Evolutionary conservation across 495 filamentous ascomycete genomes (phyloP), one percentile per base, ranked within the genome.

Genomic region (Chaetomium fimeti): DNA sequence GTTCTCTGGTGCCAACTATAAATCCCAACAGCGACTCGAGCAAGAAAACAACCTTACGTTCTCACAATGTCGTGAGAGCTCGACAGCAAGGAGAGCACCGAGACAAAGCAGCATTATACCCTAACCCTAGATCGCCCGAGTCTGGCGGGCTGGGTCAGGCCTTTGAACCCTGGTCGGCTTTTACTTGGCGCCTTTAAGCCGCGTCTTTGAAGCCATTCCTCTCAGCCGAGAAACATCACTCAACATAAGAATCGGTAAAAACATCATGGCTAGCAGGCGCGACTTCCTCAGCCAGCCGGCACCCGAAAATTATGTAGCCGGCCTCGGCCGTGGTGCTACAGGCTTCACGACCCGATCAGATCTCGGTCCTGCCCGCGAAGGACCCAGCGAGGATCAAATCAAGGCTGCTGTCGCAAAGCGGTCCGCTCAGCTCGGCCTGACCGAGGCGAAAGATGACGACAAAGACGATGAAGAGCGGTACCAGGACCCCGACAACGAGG

Each of bases 331-430:
- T 83, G 94, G 94, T 75, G 94, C 94, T 5, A 99, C 95, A 0
- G 94, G 95, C 38, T 99, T 99, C 77, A 98, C 94, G 6, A 99
- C 94, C 15, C 88, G 95, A 38, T 97, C 93, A 49, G 94, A 99
- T 84, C 82, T 99, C 38, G 94, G 94, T 49, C 95, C 95, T 43
- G 95, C 95, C 58, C 87, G 94, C 66, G 94, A 98, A 83, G 94
- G 94, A 15, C 95, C 94, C 24, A 96, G 90, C 63, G 94, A 97
- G 72, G 94, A 99, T 68, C 92, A 97, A 75, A 97, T 98, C 80
- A 97, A 98, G 75, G 94, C 95, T 70, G 91, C 91, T 52, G 88
- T 99, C 69, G 92, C 92, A 47, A 93, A 96, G 73, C 85, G 94
- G 68, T 93, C 93, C 22, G 89, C 89, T 65, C 85, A 87, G 69